Conservation (phyloP, 78 protist species). For the Speleostelium caveatum region DNA sequence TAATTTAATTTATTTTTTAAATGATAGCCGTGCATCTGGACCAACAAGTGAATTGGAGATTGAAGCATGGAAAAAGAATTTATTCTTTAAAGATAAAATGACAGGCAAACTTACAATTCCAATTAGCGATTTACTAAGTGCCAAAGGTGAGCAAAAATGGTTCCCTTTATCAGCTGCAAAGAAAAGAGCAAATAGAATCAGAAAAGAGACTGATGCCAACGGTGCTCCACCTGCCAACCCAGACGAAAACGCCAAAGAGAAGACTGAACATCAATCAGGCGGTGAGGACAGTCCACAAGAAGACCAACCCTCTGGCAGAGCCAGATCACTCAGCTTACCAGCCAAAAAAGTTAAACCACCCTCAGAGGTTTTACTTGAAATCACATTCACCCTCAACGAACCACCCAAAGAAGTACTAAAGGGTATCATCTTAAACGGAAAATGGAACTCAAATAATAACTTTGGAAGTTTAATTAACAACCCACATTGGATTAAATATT, state of each 20-base stretch:
- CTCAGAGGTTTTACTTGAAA: slow-evolving; percentile 58
- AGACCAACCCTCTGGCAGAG: slow-evolving; percentile 4
- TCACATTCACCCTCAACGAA: slow-evolving; percentile 49
- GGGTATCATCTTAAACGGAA: slow-evolving; percentile 63
- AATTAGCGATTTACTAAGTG: slow-evolving; percentile 43
- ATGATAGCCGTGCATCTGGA: slow-evolving; percentile 58
- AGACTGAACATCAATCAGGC: slow-evolving; percentile 14
- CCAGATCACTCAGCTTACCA: slow-evolving; percentile 41
- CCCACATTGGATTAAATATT: slow-evolving; percentile 77
- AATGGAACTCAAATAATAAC: slow-evolving; percentile 58
- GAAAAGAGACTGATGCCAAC: background rate
- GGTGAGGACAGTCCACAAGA: slow-evolving; percentile 37
- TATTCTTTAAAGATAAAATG: slow-evolving; percentile 69
- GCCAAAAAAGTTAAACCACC: slow-evolving; percentile 57
- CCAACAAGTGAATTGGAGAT: slow-evolving; percentile 62
- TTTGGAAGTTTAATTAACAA: slow-evolving; percentile 47
- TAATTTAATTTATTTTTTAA: background rate
- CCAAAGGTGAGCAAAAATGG: slow-evolving; percentile 68
- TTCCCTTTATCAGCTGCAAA: slow-evolving; percentile 34
- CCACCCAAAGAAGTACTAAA: slow-evolving; percentile 79
- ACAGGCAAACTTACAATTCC: slow-evolving; percentile 48
- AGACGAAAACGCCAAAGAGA: slow-evolving; percentile 32
- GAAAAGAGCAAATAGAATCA: slow-evolving; percentile 22
- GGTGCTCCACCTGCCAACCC: background rate
- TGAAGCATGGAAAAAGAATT: slow-evolving; percentile 77